Conservation (phyloP, 805 yeast genomes). For the Schizosaccharomyces osmophilus region DNA sequence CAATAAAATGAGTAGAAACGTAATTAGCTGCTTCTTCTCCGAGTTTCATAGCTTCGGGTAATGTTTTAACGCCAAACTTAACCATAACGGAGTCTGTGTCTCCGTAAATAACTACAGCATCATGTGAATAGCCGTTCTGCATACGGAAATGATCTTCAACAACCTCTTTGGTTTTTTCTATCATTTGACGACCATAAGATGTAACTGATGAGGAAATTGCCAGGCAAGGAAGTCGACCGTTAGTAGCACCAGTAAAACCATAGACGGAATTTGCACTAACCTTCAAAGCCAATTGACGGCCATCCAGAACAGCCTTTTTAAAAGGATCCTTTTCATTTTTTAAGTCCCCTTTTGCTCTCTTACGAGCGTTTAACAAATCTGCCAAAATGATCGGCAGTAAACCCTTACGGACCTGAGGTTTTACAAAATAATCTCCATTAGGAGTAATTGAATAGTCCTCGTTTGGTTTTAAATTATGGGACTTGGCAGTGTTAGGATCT, state of each 20-base stretch:
- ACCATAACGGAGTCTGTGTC: slow-evolving; percentile 99
- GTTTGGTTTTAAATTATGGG: slow-evolving; percentile 36
- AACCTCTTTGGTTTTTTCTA: slow-evolving; percentile 65
- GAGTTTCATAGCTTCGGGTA: slow-evolving; percentile 62
- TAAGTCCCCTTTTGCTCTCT: slow-evolving; percentile 71
- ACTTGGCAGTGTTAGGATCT: slow-evolving; percentile 29
- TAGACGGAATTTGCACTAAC: slow-evolving; percentile 95
- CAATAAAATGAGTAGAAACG: slow-evolving; percentile 52
- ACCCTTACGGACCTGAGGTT: slow-evolving; percentile 44
- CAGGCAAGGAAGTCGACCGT: slow-evolving; percentile 87
- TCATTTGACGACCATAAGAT: slow-evolving; percentile 90
- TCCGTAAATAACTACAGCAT: slow-evolving; percentile 85
- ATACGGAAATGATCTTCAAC: slow-evolving; percentile 60
- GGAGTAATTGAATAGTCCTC: slow-evolving; percentile 74
- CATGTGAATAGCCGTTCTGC: slow-evolving; percentile 62
- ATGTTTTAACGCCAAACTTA: slow-evolving; percentile 64
- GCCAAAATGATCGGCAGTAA: slow-evolving; percentile 75
- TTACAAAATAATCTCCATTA: slow-evolving; percentile 75
- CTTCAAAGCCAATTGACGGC: slow-evolving; percentile 88
- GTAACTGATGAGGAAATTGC: slow-evolving; percentile 92
- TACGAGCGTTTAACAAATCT: slow-evolving; percentile 76
- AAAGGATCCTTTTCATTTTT: slow-evolving; percentile 88
- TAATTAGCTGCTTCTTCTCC: slow-evolving; percentile 86
- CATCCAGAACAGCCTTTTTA: slow-evolving; percentile 76
- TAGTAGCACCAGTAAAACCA: slow-evolving; percentile 97